These are phyloP conservation scores for Pichia rugopelliculosa DNA, from an alignment of 805 yeast genomes.

Conservation along the genomic window DNA sequence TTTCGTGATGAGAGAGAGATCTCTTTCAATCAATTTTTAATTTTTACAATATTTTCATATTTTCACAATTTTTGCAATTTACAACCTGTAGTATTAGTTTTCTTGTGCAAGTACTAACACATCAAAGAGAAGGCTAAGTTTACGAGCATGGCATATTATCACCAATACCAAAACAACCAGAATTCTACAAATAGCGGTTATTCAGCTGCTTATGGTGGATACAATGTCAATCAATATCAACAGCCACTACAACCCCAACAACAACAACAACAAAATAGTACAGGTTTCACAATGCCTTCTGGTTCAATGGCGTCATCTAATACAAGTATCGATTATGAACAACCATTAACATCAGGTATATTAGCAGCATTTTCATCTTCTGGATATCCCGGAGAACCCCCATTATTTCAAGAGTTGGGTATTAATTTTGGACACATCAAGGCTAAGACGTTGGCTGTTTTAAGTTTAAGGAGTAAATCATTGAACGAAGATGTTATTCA, in stretches of 20 bases:
- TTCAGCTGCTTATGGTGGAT: conserved; percentile 1
- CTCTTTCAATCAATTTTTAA: too few relatives aligned
- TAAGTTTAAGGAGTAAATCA: conserved; percentile 57
- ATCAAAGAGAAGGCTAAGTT: too few relatives aligned
- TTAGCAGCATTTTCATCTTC: conserved; percentile 88
- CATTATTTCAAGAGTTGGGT: conserved; percentile 86
- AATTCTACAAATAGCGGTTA: conserved; percentile 15
- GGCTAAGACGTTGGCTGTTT: conserved; percentile 75
- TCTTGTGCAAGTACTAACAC: too few relatives aligned
- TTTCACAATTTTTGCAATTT: too few relatives aligned
- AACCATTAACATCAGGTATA: conserved; percentile 43
- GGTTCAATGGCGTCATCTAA: conserved; percentile 7
- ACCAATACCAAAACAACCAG: conserved; percentile 17
- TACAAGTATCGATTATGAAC: background rate
- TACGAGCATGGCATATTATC: conserved; percentile 29
- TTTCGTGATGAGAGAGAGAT: too few relatives aligned
- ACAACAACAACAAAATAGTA: background rate
- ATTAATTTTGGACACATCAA: conserved; percentile 85
- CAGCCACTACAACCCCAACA: conserved; percentile 3
- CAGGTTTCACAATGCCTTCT: conserved; percentile 6
- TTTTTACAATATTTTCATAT: too few relatives aligned
- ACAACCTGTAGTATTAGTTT: too few relatives aligned
- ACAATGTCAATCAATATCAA: background rate
- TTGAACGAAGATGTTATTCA: conserved; percentile 70
- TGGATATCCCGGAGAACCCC: conserved; percentile 94